Percentiles rank a stretch among this genome's conserved stretches.
Evolutionary conservation across 2,329 filamentous ascomycete genomes (phyloP).

Genomic region (Beauveria bassiana): DNA sequence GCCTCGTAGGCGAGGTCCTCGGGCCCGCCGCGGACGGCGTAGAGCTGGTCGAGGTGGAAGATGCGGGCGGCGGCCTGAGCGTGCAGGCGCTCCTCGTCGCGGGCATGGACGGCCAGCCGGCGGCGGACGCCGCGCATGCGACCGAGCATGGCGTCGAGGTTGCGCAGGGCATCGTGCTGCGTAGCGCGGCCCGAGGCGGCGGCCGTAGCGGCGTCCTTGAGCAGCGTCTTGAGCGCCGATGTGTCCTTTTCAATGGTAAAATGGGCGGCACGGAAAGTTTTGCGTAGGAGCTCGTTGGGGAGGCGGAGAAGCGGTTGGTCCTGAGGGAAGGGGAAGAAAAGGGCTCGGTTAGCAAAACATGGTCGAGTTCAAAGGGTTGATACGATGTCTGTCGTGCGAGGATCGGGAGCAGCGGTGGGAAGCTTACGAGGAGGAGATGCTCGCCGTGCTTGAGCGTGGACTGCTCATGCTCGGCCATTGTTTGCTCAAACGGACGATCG

Average conservation of each 20-base stretch:
- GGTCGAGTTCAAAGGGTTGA: neutral
- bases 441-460: constrained; percentile 66
- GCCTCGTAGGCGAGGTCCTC: constrained; percentile 90
- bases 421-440: constrained; percentile 55
- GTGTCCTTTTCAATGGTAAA: constrained; percentile 67
- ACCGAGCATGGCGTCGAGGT: constrained; percentile 75
- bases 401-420: neutral
- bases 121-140: constrained; percentile 82
- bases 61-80: constrained; percentile 69
- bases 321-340: constrained; percentile 32
- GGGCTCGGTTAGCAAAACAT: neutral
- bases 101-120: constrained; percentile 69
- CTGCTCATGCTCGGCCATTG: constrained; percentile 53
- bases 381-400: neutral
- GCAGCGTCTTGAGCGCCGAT: constrained; percentile 50
- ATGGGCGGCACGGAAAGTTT: constrained; percentile 86
- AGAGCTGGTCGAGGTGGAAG: constrained; percentile 72
- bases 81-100: constrained; percentile 73
- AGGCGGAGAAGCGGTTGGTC: constrained; percentile 92
- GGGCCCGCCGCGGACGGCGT: constrained; percentile 68
- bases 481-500: neutral
- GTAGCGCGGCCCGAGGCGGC: constrained; percentile 55
- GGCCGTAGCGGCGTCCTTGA: constrained; percentile 58
- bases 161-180: constrained; percentile 66
- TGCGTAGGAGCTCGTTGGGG: constrained; percentile 84